phyloP scores from a whole-genome alignment of 306 rosid genomes.

The Sesbania bispinosa region DNA sequence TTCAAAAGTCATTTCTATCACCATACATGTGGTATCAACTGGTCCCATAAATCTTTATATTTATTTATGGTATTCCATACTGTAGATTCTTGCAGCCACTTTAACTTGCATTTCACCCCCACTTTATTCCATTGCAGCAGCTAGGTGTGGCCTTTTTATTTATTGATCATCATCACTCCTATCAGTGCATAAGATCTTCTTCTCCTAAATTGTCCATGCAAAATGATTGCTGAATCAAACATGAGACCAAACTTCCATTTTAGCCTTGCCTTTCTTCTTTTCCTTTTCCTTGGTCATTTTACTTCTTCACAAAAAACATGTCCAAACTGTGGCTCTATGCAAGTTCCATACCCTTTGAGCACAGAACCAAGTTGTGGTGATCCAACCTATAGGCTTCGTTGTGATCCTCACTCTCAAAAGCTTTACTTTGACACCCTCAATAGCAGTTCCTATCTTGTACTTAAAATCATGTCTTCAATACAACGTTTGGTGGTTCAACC shows the following conservation, averaged over 20 bases:
- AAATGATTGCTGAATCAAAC: slow-evolving; percentile 42
- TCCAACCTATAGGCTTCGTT: slow-evolving; percentile 55
- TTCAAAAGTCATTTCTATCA: slow-evolving; percentile 14
- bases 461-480: slow-evolving; percentile 41
- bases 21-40: slow-evolving; percentile 53
- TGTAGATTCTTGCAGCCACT: slow-evolving; percentile 52
- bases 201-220: slow-evolving; percentile 34
- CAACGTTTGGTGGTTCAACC: slow-evolving; percentile 72
- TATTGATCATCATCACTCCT: slow-evolving; percentile 13
- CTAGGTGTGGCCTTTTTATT: slow-evolving; percentile 31
- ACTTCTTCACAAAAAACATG: slow-evolving; percentile 65
- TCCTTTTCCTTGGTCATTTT: slow-evolving; percentile 29
- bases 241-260: slow-evolving; percentile 24
- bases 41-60: slow-evolving; percentile 42
- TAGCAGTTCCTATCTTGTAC: slow-evolving; percentile 63
- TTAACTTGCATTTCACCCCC: slow-evolving; percentile 31
- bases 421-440: slow-evolving; percentile 63
- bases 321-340: slow-evolving; percentile 65
- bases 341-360: slow-evolving; percentile 88
- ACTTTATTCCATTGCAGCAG: slow-evolving; percentile 56
- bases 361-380: slow-evolving; percentile 69
- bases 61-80: slow-evolving; percentile 32
- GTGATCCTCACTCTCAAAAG: slow-evolving; percentile 51
- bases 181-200: slow-evolving; percentile 30
- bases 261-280: slow-evolving; percentile 36